Evolutionary conservation across 495 filamentous ascomycete species (phyloP).

Genomic region (Aspergillus sparsus): DNA sequence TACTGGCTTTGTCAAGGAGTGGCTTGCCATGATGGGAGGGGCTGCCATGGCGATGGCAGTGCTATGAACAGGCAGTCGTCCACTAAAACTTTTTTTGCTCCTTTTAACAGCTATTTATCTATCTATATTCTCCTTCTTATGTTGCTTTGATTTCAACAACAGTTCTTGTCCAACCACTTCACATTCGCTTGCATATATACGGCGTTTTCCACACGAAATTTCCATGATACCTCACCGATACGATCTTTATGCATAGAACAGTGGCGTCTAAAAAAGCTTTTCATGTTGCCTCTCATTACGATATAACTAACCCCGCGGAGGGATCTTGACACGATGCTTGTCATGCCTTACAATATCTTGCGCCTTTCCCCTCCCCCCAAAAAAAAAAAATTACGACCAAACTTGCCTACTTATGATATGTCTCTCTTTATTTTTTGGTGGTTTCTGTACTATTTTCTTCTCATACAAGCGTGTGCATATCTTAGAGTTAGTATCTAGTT

Average conservation of each 20-base stretch:
- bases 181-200: conserved; percentile 7
- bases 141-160: not conserved
- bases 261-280: conserved; percentile 5
- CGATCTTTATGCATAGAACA: conserved; percentile 12
- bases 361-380: too few relatives aligned
- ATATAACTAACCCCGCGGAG: not conserved
- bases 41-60: conserved; percentile 44
- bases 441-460: not conserved
- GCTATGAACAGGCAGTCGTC: conserved; percentile 27
- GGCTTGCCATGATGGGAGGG: conserved; percentile 47
- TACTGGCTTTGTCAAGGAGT: conserved; percentile 37
- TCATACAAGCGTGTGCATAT: conserved; percentile 17
- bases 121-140: not conserved
- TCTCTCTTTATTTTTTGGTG: not conserved
- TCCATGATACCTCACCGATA: conserved; percentile 13
- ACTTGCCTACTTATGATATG: not conserved
- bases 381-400: not conserved
- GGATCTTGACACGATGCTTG: too few relatives aligned
- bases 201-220: conserved; percentile 8
- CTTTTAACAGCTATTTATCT: not conserved
- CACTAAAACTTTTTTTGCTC: not conserved
- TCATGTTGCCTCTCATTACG: not conserved
- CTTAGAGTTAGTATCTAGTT: conserved; percentile 3
- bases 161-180: not conserved
- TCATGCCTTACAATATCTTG: too few relatives aligned